Conservation (phyloP, 2,329 filamentous ascomycete species). For the Ceratocystis harringtonii region DNA sequence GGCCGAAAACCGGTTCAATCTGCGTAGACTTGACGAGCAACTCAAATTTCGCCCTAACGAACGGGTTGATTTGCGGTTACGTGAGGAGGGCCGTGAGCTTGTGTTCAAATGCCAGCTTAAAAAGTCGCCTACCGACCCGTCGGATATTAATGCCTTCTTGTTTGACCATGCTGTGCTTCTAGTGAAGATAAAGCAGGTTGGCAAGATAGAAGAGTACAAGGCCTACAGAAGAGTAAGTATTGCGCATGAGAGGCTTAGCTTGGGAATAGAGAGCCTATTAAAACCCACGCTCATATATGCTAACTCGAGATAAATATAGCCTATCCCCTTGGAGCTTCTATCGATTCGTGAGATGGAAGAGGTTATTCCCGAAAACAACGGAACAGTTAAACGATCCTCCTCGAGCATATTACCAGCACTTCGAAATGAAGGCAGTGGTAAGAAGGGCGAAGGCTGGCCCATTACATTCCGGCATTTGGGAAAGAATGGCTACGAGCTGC, state of each 20-base stretch:
- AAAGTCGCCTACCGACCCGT: slow-evolving; percentile 74
- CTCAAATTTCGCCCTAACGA: slow-evolving; percentile 83
- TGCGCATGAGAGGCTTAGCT: neutral
- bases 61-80: slow-evolving; percentile 83
- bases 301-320: slow-evolving; percentile 31
- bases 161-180: slow-evolving; percentile 93
- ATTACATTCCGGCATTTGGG: slow-evolving; percentile 94
- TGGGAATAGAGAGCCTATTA: neutral
- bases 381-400: slow-evolving; percentile 71
- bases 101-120: slow-evolving; percentile 91
- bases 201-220: slow-evolving; percentile 87
- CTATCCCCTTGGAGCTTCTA: slow-evolving; percentile 84
- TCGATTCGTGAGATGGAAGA: slow-evolving; percentile 97
- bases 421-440: slow-evolving; percentile 33
- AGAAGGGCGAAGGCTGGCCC: slow-evolving; percentile 63
- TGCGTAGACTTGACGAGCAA: slow-evolving; percentile 80
- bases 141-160: slow-evolving; percentile 85
- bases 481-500: slow-evolving; percentile 86
- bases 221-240: slow-evolving; percentile 60
- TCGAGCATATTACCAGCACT: slow-evolving; percentile 59
- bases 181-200: slow-evolving; percentile 78
- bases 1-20: slow-evolving; percentile 92
- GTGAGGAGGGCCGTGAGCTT: slow-evolving; percentile 81
- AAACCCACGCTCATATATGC: neutral
- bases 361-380: slow-evolving; percentile 59